A percentile compares a stretch with the other conserved stretches of the same genome.
Evolutionary conservation across 2,329 filamentous ascomycete genomes (phyloP).

Genomic region (Pseudopithomyces maydicus): DNA sequence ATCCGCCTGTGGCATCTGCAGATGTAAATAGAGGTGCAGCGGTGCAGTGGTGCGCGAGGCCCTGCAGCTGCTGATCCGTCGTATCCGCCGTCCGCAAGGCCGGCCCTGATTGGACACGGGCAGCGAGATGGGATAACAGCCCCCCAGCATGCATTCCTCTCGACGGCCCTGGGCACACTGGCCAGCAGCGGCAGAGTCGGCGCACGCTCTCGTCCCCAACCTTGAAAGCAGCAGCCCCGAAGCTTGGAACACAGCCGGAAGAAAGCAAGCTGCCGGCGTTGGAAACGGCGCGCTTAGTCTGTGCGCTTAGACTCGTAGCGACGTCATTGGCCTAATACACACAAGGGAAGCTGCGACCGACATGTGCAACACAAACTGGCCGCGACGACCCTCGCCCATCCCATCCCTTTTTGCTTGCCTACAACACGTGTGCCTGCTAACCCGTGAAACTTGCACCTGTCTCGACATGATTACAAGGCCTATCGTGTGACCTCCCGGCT

Average conservation of each 20-base stretch:
- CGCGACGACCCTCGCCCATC: neutral
- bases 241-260: neutral
- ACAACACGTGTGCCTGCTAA: constrained; percentile 1
- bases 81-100: neutral
- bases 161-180: neutral
- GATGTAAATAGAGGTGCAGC: neutral
- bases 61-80: neutral
- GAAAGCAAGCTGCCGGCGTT: neutral
- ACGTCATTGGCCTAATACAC: constrained; percentile 5
- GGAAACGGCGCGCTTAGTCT: neutral
- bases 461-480: neutral
- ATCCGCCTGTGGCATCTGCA: neutral
- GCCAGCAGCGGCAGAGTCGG: neutral
- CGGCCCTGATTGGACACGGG: neutral
- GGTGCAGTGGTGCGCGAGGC: neutral
- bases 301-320: constrained; percentile 1
- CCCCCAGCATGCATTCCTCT: neutral
- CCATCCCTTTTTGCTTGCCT: neutral
- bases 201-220: neutral
- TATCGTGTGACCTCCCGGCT: constrained; percentile 1
- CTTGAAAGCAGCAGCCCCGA: neutral
- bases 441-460: neutral
- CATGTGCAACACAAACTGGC: neutral
- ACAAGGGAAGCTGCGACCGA: neutral
- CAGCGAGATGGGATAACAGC: neutral